These are phyloP conservation scores for Fusarium sp. DNA, from an alignment of 2,329 filamentous ascomycete genomes.

Conservation along the genomic window DNA sequence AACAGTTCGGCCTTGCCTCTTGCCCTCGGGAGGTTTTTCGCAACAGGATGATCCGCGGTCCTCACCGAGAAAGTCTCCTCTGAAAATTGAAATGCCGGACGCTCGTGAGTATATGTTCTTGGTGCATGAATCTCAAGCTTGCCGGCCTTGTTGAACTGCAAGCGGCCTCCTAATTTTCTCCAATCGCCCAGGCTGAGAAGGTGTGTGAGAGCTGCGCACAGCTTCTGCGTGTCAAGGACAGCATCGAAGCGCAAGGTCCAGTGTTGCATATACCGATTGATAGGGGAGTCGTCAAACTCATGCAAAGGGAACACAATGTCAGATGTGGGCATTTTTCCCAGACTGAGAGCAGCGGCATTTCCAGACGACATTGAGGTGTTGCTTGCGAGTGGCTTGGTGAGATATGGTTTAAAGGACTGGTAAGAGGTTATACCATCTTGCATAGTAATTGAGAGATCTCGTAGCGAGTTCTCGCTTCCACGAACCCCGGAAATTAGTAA, in stretches of 20 bases:
- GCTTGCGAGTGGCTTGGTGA: background rate
- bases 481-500: background rate
- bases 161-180: background rate
- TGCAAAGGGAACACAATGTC: slow-evolving; percentile 1
- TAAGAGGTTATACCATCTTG: background rate
- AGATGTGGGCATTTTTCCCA: background rate
- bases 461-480: background rate
- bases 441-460: background rate
- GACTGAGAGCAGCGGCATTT: background rate
- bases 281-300: slow-evolving; percentile 4
- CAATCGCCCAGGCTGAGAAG: slow-evolving; percentile 1
- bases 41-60: background rate
- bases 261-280: slow-evolving; percentile 11
- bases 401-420: fast-evolving
- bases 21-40: background rate
- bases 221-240: background rate
- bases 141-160: background rate
- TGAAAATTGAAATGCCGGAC: slow-evolving; percentile 3
- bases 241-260: slow-evolving; percentile 7
- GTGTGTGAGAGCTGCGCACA: background rate
- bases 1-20: background rate
- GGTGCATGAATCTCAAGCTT: slow-evolving; percentile 6
- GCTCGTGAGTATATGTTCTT: background rate
- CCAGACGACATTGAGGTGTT: background rate
- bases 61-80: background rate